Evolutionary conservation across 1,284 basidiomycete species (phyloP).

Genomic region (Gymnopus androsaceus): DNA sequence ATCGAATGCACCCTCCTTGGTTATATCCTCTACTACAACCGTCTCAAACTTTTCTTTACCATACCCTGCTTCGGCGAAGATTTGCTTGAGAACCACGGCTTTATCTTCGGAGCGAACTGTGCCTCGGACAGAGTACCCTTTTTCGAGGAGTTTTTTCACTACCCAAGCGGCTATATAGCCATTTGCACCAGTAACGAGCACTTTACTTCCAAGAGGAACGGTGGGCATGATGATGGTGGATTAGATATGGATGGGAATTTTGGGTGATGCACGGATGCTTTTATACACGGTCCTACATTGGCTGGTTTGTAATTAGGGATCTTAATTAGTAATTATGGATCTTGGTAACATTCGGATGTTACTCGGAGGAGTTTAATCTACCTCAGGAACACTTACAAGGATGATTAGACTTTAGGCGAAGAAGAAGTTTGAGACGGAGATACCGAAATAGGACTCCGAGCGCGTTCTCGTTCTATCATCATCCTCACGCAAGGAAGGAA

Average conservation of each 20-base stretch:
- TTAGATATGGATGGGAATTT: background rate
- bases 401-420: too few species aligned
- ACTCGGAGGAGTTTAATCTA: too few species aligned
- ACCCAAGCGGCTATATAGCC: conserved; percentile 41
- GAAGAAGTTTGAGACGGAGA: too few species aligned
- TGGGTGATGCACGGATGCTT: too few species aligned
- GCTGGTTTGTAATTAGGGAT: too few species aligned
- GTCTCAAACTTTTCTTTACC: conserved; percentile 40
- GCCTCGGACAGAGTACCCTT: conserved; percentile 40
- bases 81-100: conserved; percentile 37
- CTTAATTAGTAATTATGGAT: too few species aligned
- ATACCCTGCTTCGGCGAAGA: conserved; percentile 39
- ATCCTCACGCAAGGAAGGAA: too few species aligned
- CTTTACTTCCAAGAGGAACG: conserved; percentile 29
- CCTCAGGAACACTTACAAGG: too few species aligned
- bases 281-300: too few species aligned
- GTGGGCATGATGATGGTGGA: conserved; percentile 24
- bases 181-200: conserved; percentile 40
- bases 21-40: conserved; percentile 49
- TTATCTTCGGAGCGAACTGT: conserved; percentile 44
- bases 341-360: too few species aligned
- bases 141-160: conserved; percentile 39
- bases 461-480: too few species aligned
- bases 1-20: conserved; percentile 64
- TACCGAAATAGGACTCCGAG: too few species aligned